phyloP scores from a whole-genome alignment of 495 filamentous ascomycete species.

The Aspergillus sclerotioniger region DNA sequence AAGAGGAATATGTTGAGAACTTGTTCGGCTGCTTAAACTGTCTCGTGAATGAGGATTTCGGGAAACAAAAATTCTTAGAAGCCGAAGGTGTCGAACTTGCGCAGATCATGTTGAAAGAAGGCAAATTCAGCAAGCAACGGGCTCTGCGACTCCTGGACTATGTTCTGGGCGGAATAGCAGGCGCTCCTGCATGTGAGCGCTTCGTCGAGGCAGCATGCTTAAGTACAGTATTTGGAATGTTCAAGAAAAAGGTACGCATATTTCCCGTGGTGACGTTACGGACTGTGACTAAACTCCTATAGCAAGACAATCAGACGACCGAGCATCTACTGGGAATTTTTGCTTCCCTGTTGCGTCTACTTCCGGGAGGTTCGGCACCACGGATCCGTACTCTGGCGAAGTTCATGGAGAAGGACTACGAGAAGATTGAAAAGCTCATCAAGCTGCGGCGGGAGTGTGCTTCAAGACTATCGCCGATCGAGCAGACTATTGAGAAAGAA shows the following conservation, averaged over 20 bases:
- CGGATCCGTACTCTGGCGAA: constrained; percentile 86
- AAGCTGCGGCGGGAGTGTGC: constrained; percentile 70
- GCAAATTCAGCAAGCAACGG: constrained; percentile 74
- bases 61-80: constrained; percentile 81
- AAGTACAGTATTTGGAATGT: constrained; percentile 79
- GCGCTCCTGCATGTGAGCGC: constrained; percentile 62
- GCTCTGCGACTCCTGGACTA: constrained; percentile 83
- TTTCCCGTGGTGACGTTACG: neutral
- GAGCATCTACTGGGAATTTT: constrained; percentile 93
- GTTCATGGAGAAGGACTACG: constrained; percentile 92
- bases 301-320: constrained; percentile 63
- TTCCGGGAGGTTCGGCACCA: constrained; percentile 76
- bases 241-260: constrained; percentile 75
- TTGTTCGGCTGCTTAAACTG: constrained; percentile 82
- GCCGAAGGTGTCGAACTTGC: constrained; percentile 90
- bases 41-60: constrained; percentile 69
- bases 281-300: constrained; percentile 23
- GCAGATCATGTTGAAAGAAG: constrained; percentile 82
- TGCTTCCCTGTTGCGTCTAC: constrained; percentile 71
- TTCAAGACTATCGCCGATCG: constrained; percentile 60
- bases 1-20: constrained; percentile 94
- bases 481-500: constrained; percentile 64
- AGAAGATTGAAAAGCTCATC: constrained; percentile 71
- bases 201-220: constrained; percentile 83
- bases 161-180: constrained; percentile 59